These are phyloP conservation scores for Didymella lethalis DNA, from an alignment of 2,329 filamentous ascomycete species.

Conservation along the genomic window DNA sequence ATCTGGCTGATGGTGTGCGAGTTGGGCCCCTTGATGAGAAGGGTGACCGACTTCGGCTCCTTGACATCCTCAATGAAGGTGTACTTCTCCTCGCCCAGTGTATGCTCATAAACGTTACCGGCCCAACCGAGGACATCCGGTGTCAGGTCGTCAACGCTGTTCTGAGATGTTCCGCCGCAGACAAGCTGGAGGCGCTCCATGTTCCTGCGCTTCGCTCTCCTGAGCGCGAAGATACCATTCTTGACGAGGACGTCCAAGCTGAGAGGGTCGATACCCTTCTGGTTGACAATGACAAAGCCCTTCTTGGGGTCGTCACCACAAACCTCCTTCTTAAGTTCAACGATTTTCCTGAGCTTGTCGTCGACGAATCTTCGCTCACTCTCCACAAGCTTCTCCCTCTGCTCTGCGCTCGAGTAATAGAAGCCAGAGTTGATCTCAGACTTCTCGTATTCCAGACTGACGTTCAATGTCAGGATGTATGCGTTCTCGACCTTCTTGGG, in stretches of 20 bases:
- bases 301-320: conserved; percentile 94
- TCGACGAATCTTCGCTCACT: conserved; percentile 96
- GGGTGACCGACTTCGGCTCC: conserved; percentile 95
- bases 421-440: conserved; percentile 99
- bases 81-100: conserved; percentile 97
- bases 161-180: conserved; percentile 89
- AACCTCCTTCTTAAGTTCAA: conserved; percentile 96
- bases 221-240: conserved; percentile 94
- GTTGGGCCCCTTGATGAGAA: conserved; percentile 98
- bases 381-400: conserved; percentile 97
- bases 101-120: conserved; percentile 95
- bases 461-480: conserved; percentile 92
- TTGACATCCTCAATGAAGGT: conserved; percentile 99
- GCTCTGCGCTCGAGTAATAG: conserved; percentile 97
- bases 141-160: conserved; percentile 92
- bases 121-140: conserved; percentile 94
- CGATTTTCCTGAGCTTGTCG: conserved; percentile 95
- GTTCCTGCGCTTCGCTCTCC: conserved; percentile 95
- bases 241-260: conserved; percentile 96
- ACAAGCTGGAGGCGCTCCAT: conserved; percentile 98
- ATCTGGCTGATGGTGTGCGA: conserved; percentile 96
- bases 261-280: conserved; percentile 97
- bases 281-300: conserved; percentile 97
- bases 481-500: conserved; percentile 95
- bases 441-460: conserved; percentile 98